These are phyloP conservation scores for Paramyrothecium sp. DNA, from an alignment of 2,329 filamentous ascomycete species.

Conservation along the genomic window DNA sequence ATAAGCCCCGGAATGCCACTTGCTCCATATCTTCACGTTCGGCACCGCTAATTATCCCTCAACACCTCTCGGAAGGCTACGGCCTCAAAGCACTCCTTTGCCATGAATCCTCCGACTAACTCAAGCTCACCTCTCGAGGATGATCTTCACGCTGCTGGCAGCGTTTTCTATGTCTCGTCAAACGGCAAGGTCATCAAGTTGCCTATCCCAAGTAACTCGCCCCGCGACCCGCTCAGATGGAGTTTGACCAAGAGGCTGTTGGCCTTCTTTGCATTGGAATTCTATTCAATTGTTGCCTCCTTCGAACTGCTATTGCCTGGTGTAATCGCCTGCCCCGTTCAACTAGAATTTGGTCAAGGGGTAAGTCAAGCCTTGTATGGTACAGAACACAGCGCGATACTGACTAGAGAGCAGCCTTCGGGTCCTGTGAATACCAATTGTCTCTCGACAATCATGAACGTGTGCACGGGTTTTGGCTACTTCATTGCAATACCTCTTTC, in stretches of 20 bases:
- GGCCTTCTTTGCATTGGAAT: neutral
- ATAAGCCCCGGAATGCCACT: no score
- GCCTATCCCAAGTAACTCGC: constrained; percentile 14
- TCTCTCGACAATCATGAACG: neutral
- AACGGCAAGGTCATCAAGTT: constrained; percentile 12
- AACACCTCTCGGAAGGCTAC: no score
- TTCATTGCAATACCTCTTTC: neutral
- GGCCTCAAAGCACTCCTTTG: no score
- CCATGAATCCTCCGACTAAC: no score
- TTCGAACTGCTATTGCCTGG: neutral
- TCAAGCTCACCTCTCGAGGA: no score
- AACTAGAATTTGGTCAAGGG: neutral
- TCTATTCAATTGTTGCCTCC: neutral
- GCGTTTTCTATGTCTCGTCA: constrained; percentile 19
- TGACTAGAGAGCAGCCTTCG: neutral
- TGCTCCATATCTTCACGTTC: no score
- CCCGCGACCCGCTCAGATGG: constrained; percentile 15
- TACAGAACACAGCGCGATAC: no score
- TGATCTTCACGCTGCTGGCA: constrained; percentile 13
- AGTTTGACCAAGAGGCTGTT: neutral
- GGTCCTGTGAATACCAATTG: neutral
- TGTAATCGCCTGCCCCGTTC: neutral
- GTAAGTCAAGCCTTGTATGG: neutral
- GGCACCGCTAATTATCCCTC: no score
- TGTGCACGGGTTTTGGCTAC: neutral